Conservation (phyloP, 2,329 filamentous ascomycete species). For the Colletotrichum trifolii region DNA sequence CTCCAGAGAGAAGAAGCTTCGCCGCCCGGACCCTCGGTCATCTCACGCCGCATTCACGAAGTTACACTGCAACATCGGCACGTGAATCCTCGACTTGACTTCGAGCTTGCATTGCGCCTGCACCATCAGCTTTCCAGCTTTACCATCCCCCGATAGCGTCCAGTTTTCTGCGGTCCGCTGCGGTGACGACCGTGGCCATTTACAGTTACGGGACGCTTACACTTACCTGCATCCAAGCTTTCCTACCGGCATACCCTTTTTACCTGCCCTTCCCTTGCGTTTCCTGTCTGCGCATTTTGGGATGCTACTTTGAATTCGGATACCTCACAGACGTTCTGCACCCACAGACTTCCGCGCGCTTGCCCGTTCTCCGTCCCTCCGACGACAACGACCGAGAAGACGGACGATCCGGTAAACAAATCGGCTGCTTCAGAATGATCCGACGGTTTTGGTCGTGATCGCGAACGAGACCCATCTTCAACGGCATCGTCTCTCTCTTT, state of each 20-base stretch:
- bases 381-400: slow-evolving; percentile 10
- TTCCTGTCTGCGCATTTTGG: slow-evolving; percentile 10
- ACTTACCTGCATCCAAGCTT: slow-evolving; percentile 1
- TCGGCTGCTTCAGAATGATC: slow-evolving; percentile 10
- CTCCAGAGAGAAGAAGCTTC: slow-evolving; percentile 13
- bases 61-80: slow-evolving; percentile 32
- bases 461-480: background rate
- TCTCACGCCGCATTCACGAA: slow-evolving; percentile 29
- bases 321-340: slow-evolving; percentile 31
- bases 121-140: slow-evolving; percentile 7
- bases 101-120: slow-evolving; percentile 17
- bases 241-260: background rate
- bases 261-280: slow-evolving; percentile 8
- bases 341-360: slow-evolving; percentile 26
- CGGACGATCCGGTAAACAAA: slow-evolving; percentile 11
- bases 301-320: slow-evolving; percentile 31
- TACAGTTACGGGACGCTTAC: slow-evolving; percentile 15
- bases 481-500: background rate
- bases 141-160: slow-evolving; percentile 8
- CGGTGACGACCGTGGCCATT: slow-evolving; percentile 7
- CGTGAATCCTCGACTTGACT: slow-evolving; percentile 23
- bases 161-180: slow-evolving; percentile 14
- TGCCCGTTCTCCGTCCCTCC: slow-evolving; percentile 12
- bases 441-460: slow-evolving; percentile 5
- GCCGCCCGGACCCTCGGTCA: slow-evolving; percentile 29